Evolutionary conservation across 257 asterid species (phyloP).

Genomic region (Eustoma russellianum): DNA sequence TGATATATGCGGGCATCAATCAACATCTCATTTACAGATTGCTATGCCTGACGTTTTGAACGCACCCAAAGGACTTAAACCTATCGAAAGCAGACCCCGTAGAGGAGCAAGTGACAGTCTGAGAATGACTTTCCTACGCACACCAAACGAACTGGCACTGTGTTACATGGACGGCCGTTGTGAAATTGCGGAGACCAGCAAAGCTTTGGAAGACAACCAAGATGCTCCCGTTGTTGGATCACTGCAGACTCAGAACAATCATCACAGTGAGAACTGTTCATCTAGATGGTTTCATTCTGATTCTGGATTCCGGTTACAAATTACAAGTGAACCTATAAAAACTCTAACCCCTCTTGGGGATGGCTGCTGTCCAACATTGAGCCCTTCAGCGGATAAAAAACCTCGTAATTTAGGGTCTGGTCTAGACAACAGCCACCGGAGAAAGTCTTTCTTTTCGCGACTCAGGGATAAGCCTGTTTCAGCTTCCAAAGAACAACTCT

Average conservation of each 20-base stretch:
- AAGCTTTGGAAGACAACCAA: slow-evolving; percentile 9
- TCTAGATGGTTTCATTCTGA: slow-evolving; percentile 3
- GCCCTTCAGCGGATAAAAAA: slow-evolving; percentile 24
- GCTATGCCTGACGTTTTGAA: slow-evolving; percentile 6
- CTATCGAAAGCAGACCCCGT: slow-evolving; percentile 9
- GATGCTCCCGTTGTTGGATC: slow-evolving; percentile 11
- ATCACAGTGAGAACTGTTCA: slow-evolving; percentile 7
- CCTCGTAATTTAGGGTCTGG: slow-evolving; percentile 16
- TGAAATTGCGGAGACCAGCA: slow-evolving; percentile 7
- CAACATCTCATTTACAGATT: slow-evolving; percentile 15
- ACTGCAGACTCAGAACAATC: slow-evolving; percentile 7
- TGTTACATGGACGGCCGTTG: slow-evolving; percentile 2
- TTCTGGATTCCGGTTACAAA: slow-evolving; percentile 24
- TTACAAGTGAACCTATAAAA: slow-evolving; percentile 20
- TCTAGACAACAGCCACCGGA: slow-evolving; percentile 12
- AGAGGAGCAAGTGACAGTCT: slow-evolving; percentile 12
- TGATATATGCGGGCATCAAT: slow-evolving; percentile 10
- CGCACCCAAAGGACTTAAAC: slow-evolving; percentile 17
- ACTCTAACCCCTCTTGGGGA: slow-evolving; percentile 21
- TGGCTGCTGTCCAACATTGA: slow-evolving; percentile 9
- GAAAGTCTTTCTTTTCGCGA: slow-evolving; percentile 2
- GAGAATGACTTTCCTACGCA: slow-evolving; percentile 15
- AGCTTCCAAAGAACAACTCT: slow-evolving; percentile 20
- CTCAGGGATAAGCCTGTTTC: slow-evolving; percentile 6
- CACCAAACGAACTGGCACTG: slow-evolving; percentile 7